Percentiles rank a stretch among this genome's conserved stretches.
Evolutionary conservation across 2,329 filamentous ascomycete genomes (phyloP).

Genomic region (Dendryphion nanum): DNA sequence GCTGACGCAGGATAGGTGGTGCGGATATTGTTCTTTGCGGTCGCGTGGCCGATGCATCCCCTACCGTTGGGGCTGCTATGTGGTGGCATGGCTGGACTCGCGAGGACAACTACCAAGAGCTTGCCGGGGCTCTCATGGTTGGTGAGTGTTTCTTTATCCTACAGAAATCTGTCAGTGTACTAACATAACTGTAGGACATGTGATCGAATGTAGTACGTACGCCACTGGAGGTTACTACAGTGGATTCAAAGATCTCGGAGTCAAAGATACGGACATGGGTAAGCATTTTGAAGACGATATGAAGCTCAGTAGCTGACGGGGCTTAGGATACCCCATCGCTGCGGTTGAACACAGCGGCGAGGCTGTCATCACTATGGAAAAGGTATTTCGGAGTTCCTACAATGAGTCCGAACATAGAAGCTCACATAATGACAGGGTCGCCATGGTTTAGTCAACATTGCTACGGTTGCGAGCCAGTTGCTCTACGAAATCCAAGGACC

Average conservation of each 20-base stretch:
- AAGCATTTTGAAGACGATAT: background rate
- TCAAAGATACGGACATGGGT: conserved; percentile 23
- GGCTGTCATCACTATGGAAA: conserved; percentile 15
- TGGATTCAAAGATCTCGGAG: conserved; percentile 26
- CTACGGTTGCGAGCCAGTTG: conserved; percentile 31
- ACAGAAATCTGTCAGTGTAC: background rate
- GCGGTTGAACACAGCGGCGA: conserved; percentile 1
- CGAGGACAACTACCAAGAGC: conserved; percentile 42
- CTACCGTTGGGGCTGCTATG: conserved; percentile 52
- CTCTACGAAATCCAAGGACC: conserved; percentile 46
- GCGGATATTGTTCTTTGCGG: conserved; percentile 25
- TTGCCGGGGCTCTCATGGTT: conserved; percentile 52
- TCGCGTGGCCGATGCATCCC: conserved; percentile 20
- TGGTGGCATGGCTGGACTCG: conserved; percentile 55
- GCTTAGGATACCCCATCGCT: conserved; percentile 6
- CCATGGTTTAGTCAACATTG: conserved; percentile 39
- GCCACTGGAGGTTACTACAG: conserved; percentile 26
- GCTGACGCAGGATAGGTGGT: conserved; percentile 5
- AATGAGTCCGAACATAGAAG: too few species aligned
- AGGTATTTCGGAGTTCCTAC: too few species aligned
- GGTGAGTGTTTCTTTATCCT: conserved; percentile 20
- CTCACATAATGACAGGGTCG: conserved; percentile 4
- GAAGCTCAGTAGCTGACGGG: background rate
- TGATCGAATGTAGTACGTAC: conserved; percentile 52
- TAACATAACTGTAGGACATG: conserved; percentile 32